Conservation (phyloP, 495 filamentous ascomycete species). For the Podospora sp. region DNA sequence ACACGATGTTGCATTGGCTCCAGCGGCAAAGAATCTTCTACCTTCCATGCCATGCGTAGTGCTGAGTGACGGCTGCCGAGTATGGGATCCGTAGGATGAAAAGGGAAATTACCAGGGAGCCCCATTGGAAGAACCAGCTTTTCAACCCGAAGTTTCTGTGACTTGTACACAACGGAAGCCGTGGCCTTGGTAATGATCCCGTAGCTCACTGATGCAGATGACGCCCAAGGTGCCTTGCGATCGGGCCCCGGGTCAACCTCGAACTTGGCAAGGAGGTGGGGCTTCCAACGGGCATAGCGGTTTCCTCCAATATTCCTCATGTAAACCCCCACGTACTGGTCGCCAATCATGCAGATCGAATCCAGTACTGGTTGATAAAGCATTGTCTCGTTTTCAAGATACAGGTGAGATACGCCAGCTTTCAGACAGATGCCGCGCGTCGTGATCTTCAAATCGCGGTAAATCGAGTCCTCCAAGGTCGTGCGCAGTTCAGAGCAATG, state of each 20-base stretch:
- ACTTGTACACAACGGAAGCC: background rate
- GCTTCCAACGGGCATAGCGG: background rate
- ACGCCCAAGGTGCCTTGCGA: background rate
- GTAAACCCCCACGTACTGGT: background rate
- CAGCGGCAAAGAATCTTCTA: background rate
- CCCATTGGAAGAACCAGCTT: background rate
- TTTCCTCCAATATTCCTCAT: background rate
- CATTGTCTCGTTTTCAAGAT: background rate
- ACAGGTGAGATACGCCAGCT: background rate
- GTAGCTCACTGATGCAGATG: background rate
- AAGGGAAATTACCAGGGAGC: background rate
- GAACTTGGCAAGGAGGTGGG: background rate
- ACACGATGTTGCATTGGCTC: background rate
- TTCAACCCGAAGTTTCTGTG: background rate
- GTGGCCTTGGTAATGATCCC: background rate
- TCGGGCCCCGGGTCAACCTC: background rate
- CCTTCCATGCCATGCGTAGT: background rate
- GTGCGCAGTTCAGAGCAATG: background rate
- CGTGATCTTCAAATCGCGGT: background rate
- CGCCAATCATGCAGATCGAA: background rate
- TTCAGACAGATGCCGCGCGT: background rate
- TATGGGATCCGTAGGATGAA: background rate
- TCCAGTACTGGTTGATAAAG: background rate
- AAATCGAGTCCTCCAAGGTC: background rate
- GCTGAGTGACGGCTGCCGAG: background rate